phyloP scores from a whole-genome alignment of 495 filamentous ascomycete species.

The Neurospora hispaniola region DNA sequence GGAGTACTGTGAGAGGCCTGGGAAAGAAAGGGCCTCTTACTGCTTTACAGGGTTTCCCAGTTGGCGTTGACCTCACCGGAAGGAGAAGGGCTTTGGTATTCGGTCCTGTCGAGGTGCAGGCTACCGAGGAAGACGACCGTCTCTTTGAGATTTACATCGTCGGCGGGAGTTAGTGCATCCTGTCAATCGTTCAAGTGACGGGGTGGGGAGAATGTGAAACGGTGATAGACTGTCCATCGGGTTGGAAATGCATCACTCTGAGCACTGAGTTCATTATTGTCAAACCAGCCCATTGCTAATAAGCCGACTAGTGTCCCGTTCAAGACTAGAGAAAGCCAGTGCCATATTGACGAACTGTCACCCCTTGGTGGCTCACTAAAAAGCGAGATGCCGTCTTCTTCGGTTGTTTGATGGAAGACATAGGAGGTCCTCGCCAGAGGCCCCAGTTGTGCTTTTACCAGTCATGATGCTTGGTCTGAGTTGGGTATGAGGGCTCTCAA shows the following conservation, averaged over 20 bases:
- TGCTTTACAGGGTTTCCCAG: not conserved
- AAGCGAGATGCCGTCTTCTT: not conserved
- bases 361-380: not conserved
- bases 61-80: not conserved
- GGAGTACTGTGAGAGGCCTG: too few species aligned
- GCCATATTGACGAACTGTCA: not conserved
- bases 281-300: not conserved
- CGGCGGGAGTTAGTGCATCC: not conserved
- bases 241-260: not conserved
- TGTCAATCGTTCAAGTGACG: not conserved
- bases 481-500: not conserved
- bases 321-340: not conserved
- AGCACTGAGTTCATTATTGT: not conserved
- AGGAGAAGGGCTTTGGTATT: not conserved
- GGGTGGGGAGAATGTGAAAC: not conserved
- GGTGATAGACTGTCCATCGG: not conserved
- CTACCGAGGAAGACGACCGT: not conserved
- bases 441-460: not conserved
- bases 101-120: not conserved
- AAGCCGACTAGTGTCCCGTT: not conserved
- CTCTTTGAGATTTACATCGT: not conserved
- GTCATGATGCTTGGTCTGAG: not conserved
- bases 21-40: too few species aligned
- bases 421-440: not conserved
- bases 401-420: not conserved